Conservation (phyloP, 2,329 filamentous ascomycete genomes). For the Ceratocystis smalleyi region DNA sequence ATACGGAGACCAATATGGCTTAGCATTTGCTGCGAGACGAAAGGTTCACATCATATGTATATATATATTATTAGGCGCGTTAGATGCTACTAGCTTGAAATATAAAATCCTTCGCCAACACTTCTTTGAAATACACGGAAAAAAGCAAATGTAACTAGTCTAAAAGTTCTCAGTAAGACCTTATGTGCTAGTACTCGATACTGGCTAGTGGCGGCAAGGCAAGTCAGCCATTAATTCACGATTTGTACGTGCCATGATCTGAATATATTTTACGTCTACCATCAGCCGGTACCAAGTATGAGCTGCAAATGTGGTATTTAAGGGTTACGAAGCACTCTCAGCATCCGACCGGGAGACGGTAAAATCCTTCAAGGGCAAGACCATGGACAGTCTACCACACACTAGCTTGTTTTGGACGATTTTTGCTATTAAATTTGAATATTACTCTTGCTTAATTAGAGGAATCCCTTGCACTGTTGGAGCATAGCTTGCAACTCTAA, state of each 20-base stretch:
- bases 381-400: not conserved
- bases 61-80: too few species aligned
- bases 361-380: not conserved
- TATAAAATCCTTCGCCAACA: too few species aligned
- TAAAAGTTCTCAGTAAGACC: too few species aligned
- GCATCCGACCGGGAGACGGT: not conserved
- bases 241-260: too few species aligned
- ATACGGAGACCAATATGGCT: not conserved
- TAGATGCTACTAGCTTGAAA: too few species aligned
- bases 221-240: not conserved
- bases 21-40: not conserved
- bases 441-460: not conserved
- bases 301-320: not conserved
- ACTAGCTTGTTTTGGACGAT: not conserved
- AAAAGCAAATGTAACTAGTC: too few species aligned
- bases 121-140: too few species aligned
- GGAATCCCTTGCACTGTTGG: not conserved
- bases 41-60: too few species aligned
- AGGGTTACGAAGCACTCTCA: not conserved
- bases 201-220: not conserved
- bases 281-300: too few species aligned
- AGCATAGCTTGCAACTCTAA: not conserved
- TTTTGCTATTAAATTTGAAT: not conserved
- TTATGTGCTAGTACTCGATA: not conserved
- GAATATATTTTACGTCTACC: too few species aligned